A percentile compares a stretch with the other conserved stretches of the same genome.
phyloP scores from a whole-genome alignment of 495 filamentous ascomycete species.

The Collariella sp. region DNA sequence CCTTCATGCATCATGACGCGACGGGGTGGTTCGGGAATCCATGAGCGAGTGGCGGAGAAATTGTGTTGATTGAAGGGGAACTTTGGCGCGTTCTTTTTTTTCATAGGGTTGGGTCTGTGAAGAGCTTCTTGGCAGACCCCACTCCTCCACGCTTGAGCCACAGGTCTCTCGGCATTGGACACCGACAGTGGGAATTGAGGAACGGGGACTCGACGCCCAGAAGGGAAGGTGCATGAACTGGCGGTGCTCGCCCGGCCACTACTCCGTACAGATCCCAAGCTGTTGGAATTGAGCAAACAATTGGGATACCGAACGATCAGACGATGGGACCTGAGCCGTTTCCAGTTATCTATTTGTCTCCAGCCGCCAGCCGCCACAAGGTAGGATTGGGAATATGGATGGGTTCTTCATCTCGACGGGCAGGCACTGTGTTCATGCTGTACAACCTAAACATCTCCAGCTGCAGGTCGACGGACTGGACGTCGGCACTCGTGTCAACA shows the following conservation, averaged over 20 bases:
- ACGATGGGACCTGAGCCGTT: not conserved
- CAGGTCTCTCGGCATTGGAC: conserved; percentile 4
- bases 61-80: not conserved
- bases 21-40: not conserved
- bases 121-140: not conserved
- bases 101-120: not conserved
- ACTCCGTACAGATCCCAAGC: conserved; percentile 21
- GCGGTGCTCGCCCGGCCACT: not conserved
- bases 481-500: too few relatives aligned
- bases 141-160: not conserved
- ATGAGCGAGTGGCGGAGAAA: conserved; percentile 4
- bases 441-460: too few relatives aligned
- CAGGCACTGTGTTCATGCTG: not conserved
- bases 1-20: conserved; percentile 15
- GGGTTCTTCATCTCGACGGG: not conserved
- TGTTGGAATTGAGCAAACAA: conserved; percentile 31
- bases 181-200: not conserved
- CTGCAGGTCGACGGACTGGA: too few relatives aligned
- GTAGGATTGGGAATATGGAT: not conserved
- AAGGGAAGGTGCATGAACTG: conserved; percentile 1
- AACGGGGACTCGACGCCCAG: not conserved
- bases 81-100: not conserved
- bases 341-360: not conserved
- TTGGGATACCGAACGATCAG: conserved; percentile 28
- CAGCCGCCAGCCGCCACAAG: not conserved